These are phyloP conservation scores for Xylaria sp. DNA, from an alignment of 2,329 filamentous ascomycete genomes.

Conservation along the genomic window DNA sequence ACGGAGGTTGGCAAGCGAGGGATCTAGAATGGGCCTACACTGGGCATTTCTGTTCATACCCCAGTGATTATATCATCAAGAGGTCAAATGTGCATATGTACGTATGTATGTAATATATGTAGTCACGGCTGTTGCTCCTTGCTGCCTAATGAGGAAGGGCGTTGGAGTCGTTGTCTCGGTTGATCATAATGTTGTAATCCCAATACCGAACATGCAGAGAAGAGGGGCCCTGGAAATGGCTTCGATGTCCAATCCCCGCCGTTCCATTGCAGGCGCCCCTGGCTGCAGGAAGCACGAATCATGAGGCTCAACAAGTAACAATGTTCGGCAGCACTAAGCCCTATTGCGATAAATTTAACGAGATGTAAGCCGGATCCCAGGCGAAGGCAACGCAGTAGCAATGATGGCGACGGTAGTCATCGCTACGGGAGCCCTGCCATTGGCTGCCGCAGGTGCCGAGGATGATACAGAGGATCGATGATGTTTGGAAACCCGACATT, in stretches of 20 bases:
- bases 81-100: background rate
- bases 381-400: constrained; percentile 14
- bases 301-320: constrained; percentile 38
- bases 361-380: constrained; percentile 39
- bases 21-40: background rate
- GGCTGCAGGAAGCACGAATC: constrained; percentile 29
- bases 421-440: constrained; percentile 38
- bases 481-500: constrained; percentile 14
- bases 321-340: constrained; percentile 49
- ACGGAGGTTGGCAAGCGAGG: background rate
- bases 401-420: constrained; percentile 33
- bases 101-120: background rate
- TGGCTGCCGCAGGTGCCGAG: constrained; percentile 24
- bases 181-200: background rate
- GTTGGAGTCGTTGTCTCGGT: constrained; percentile 9
- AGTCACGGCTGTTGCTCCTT: background rate
- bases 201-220: background rate
- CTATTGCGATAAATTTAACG: constrained; percentile 56
- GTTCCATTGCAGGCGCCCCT: constrained; percentile 26
- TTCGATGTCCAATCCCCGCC: constrained; percentile 3
- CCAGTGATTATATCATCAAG: background rate
- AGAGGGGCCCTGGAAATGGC: constrained; percentile 9
- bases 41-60: background rate
- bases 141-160: background rate
- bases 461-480: background rate